Evolutionary conservation across 768 basidiomycete genomes (phyloP).

Genomic region (Lactarius akahatsu): DNA sequence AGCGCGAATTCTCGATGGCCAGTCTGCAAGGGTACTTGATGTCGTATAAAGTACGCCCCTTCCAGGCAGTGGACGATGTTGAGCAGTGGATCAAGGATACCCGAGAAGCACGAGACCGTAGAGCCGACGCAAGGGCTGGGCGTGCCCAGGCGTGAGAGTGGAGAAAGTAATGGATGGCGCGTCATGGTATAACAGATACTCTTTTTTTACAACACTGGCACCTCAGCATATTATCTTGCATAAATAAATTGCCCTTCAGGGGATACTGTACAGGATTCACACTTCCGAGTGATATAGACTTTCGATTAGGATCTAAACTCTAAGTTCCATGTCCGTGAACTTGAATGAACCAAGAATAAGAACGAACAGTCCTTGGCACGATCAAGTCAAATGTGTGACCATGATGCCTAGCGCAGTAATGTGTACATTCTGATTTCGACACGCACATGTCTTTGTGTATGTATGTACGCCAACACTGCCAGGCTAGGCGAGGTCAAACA

Average conservation of each 20-base stretch:
- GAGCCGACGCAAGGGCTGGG: slow-evolving; percentile 3
- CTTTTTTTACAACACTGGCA: background rate
- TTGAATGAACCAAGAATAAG: too few species aligned
- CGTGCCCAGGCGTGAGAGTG: background rate
- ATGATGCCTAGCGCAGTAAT: too few species aligned
- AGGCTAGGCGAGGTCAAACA: too few species aligned
- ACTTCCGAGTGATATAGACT: background rate
- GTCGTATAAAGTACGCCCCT: slow-evolving; percentile 60
- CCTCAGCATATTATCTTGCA: background rate
- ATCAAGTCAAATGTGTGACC: too few species aligned
- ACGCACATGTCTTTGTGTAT: too few species aligned
- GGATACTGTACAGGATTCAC: background rate
- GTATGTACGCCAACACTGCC: too few species aligned
- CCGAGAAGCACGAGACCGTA: slow-evolving; percentile 32
- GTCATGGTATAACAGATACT: background rate
- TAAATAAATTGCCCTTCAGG: background rate
- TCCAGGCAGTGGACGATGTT: slow-evolving; percentile 50
- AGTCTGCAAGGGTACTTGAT: slow-evolving; percentile 62
- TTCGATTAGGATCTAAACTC: too few species aligned
- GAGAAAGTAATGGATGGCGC: background rate
- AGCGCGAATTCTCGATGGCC: slow-evolving; percentile 45
- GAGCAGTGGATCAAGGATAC: slow-evolving; percentile 53
- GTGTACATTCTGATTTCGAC: too few species aligned
- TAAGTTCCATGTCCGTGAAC: too few species aligned
- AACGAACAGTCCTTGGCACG: too few species aligned